Evolutionary conservation across 1,139 yeast genomes (phyloP).

Genomic region (Ashbya aceris): DNA sequence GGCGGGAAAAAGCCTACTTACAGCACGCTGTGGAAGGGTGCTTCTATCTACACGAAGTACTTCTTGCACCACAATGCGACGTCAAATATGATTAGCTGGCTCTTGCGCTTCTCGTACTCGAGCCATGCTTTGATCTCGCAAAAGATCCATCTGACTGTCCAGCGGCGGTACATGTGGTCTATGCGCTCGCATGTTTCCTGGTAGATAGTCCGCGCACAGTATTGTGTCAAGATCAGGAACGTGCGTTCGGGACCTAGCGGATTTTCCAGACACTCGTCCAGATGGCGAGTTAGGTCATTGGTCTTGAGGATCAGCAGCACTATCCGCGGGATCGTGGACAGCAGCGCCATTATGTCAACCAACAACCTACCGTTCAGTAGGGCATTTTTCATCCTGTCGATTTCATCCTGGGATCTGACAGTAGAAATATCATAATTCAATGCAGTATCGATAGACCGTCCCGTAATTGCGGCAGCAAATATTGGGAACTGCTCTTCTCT

Average conservation of each 20-base stretch:
- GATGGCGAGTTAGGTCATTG: constrained; percentile 79
- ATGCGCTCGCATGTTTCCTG: constrained; percentile 48
- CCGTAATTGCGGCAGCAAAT: constrained; percentile 91
- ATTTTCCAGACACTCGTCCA: constrained; percentile 74
- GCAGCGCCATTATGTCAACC: constrained; percentile 67
- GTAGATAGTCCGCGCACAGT: constrained; percentile 76
- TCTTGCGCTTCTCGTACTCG: constrained; percentile 41
- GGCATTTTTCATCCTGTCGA: constrained; percentile 54
- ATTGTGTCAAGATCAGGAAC: constrained; percentile 78
- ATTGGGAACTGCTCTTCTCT: constrained; percentile 69
- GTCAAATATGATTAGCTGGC: constrained; percentile 52
- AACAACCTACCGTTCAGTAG: constrained; percentile 54
- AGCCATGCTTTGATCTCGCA: constrained; percentile 41
- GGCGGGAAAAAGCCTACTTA: not conserved
- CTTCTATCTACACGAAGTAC: constrained; percentile 2
- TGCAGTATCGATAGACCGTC: constrained; percentile 69
- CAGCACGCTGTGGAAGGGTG: no score
- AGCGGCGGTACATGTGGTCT: constrained; percentile 28
- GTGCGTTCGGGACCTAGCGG: constrained; percentile 87
- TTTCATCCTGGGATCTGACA: constrained; percentile 47
- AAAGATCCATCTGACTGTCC: constrained; percentile 35
- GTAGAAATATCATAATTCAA: constrained; percentile 51
- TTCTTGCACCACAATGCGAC: constrained; percentile 30
- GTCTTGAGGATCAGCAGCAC: constrained; percentile 84
- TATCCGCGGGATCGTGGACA: constrained; percentile 74